These are phyloP conservation scores for Eimeria zaria DNA, from an alignment of 169 alveolate species.

Conservation along the genomic window DNA sequence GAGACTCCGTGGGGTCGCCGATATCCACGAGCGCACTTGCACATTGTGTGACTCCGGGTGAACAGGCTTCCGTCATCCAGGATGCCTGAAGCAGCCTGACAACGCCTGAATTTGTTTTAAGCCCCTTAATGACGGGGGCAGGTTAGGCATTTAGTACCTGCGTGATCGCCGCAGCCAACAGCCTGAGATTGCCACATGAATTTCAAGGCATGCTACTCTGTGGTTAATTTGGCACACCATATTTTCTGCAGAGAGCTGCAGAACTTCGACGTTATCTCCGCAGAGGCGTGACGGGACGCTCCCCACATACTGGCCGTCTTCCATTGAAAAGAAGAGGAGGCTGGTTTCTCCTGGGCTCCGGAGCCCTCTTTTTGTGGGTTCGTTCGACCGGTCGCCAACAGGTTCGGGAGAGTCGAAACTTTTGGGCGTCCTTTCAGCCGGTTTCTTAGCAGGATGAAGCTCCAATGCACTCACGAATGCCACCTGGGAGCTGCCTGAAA, in stretches of 20 bases:
- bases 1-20: constrained; percentile 14
- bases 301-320: constrained; percentile 79
- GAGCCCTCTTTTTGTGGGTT: constrained; percentile 68
- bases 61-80: constrained; percentile 39
- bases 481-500: constrained; percentile 67
- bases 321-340: constrained; percentile 67
- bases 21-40: not conserved
- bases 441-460: constrained; percentile 17
- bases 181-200: constrained; percentile 48
- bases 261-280: constrained; percentile 75
- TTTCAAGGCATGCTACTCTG: not conserved
- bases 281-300: constrained; percentile 81
- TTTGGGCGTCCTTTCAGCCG: constrained; percentile 11
- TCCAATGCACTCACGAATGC: constrained; percentile 62
- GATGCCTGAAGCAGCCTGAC: constrained; percentile 70
- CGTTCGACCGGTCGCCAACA: constrained; percentile 27
- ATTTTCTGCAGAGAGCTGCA: constrained; percentile 76
- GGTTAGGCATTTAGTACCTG: constrained; percentile 29
- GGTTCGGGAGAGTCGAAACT: constrained; percentile 19
- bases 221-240: constrained; percentile 54
- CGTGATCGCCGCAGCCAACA: constrained; percentile 69
- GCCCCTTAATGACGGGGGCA: constrained; percentile 1
- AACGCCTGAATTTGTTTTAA: constrained; percentile 33
- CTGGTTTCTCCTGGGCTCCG: constrained; percentile 16
- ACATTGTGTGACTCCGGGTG: not conserved